Evolutionary conservation across 2,329 filamentous ascomycete species (phyloP).

Genomic region (Neonectria sp.): DNA sequence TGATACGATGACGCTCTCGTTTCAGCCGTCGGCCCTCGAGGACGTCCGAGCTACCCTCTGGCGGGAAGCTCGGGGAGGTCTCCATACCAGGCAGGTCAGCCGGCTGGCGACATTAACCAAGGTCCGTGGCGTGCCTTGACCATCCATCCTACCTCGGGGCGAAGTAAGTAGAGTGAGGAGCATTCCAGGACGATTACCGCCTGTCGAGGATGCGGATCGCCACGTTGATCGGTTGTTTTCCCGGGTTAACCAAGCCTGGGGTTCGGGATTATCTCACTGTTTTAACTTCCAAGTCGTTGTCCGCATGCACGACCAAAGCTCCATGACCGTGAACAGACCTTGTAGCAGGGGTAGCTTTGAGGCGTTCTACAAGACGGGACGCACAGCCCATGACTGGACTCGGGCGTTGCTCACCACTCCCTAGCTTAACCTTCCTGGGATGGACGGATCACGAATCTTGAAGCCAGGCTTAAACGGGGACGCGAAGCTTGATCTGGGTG

Average conservation of each 20-base stretch:
- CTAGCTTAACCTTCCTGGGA: conserved; percentile 18
- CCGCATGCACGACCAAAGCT: not conserved
- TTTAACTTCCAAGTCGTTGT: not conserved
- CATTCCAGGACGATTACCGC: conserved; percentile 15
- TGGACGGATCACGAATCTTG: conserved; percentile 18
- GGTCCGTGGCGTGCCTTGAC: conserved; percentile 1
- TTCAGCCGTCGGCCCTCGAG: conserved; percentile 15
- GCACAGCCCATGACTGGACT: not conserved
- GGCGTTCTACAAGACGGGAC: conserved; percentile 17
- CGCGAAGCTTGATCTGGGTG: not conserved
- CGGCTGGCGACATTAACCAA: conserved; percentile 1
- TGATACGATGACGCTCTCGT: conserved; percentile 23
- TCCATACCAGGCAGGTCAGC: conserved; percentile 24
- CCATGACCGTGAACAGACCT: not conserved
- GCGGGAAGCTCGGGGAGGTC: conserved; percentile 11
- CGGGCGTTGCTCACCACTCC: conserved; percentile 3
- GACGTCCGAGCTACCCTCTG: conserved; percentile 18
- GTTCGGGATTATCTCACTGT: not conserved
- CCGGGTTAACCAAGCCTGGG: conserved; percentile 17
- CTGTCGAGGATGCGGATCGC: not conserved
- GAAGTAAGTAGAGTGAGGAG: not conserved
- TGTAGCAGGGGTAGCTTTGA: conserved; percentile 12
- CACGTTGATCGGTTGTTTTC: conserved; percentile 20
- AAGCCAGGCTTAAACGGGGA: conserved; percentile 8
- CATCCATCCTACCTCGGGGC: not conserved